Evolutionary conservation across 441 rosid genomes (phyloP).

Genomic region (Erysimum cheiri): DNA sequence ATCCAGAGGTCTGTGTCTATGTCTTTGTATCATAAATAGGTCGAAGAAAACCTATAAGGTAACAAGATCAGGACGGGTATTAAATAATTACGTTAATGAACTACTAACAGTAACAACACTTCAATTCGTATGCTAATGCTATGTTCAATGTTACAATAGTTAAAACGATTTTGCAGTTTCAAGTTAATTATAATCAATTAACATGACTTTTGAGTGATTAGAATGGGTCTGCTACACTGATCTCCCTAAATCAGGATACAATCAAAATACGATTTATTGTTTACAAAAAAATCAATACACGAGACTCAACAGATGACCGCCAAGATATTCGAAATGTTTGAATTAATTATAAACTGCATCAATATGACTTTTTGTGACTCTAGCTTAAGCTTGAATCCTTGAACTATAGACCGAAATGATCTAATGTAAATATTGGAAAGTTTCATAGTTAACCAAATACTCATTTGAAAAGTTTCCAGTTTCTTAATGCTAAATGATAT

Average conservation of each 20-base stretch:
- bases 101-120: constrained; percentile 6
- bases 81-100: constrained; percentile 1
- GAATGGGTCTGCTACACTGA: neutral
- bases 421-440: neutral
- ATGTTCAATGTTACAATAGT: neutral
- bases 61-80: constrained; percentile 8
- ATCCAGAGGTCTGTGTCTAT: constrained; percentile 28
- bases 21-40: constrained; percentile 29
- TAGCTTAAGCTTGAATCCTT: neutral
- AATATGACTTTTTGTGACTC: neutral
- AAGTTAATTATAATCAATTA: neutral
- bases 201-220: neutral
- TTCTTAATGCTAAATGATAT: constrained; percentile 1
- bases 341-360: neutral
- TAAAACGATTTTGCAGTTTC: neutral
- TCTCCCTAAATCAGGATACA: neutral
- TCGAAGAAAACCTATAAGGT: constrained; percentile 20
- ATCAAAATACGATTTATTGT: neutral
- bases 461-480: neutral
- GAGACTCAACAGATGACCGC: neutral
- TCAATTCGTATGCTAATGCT: constrained; percentile 2
- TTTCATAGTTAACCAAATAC: neutral
- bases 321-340: neutral
- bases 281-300: neutral
- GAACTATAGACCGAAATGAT: neutral